Base-by-base conservation (phyloP, 441 rosid genomes). In the Gossypium schwendimanii region DNA sequence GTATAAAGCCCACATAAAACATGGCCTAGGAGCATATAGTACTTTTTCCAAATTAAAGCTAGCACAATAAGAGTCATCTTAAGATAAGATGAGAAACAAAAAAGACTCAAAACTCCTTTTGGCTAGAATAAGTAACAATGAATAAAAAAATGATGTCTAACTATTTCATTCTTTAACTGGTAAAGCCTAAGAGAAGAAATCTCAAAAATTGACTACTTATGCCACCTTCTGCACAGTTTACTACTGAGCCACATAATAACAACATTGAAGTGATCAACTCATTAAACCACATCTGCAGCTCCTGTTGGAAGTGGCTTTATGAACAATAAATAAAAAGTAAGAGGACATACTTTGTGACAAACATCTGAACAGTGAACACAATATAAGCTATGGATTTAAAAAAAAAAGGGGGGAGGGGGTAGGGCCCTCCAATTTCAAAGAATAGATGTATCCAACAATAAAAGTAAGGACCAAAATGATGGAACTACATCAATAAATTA, bases 401-500 rank as follows among this genome's bases (percentile, higher is more conserved):
- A 33, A 15, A 33, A 33, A 6, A 1, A 0, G 0, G 2, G 9
- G 9, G 9, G 41, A 0, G 1, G 2, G 9, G 9, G 8, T 31
- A 15, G 8, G 17, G 53, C 14, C 54, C 17, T 64, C 33, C 54
- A 44, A 41, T 44, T 63, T 45, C 24, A 23, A 6, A 49, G 18
- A n/a, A 45, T 17, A 14, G 15, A 65, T 24, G 28, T 26, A 17
- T 2, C 52, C 52, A 33, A 55, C 14, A 47, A 44, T 4, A 15
- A 50, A 18, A 71, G 53, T 76, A 14, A 41, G 2, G 7, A 54
- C n/a, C 10, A 7, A 39, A 21, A n/a, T 6, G 21, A 74, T 57
- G 18, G 28, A 67, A 20, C 62, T 15, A 17, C 18, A 53, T 53
- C 62, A 11, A 41, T 20, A 66, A 64, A 60, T 60, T 83, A 94